Evolutionary conservation across 1,139 yeast genomes (phyloP).

Genomic region (Groenewaldozyma auringiensis): DNA sequence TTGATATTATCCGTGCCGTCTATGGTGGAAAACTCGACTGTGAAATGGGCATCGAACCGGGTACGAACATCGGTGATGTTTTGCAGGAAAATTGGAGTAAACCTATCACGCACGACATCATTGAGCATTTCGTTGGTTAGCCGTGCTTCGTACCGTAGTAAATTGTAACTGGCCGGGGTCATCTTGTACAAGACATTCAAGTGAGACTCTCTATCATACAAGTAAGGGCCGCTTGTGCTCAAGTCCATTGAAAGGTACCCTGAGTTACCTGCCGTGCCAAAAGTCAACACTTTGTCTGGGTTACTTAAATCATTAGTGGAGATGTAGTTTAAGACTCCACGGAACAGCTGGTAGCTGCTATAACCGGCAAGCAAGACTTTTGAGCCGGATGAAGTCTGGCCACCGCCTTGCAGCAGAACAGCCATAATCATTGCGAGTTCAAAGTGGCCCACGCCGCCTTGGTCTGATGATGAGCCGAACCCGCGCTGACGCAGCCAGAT

Average conservation of each 20-base stretch:
- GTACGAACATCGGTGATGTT: conserved; percentile 48
- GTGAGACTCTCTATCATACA: conserved; percentile 67
- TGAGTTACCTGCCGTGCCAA: conserved; percentile 13
- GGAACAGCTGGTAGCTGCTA: conserved; percentile 86
- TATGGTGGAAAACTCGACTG: conserved; percentile 31
- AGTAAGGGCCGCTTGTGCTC: conserved; percentile 27
- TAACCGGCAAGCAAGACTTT: conserved; percentile 73
- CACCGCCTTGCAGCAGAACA: conserved; percentile 79
- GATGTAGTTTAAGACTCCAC: conserved; percentile 72
- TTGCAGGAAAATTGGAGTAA: conserved; percentile 71
- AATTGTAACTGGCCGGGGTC: conserved; percentile 58
- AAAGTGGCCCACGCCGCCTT: conserved; percentile 81
- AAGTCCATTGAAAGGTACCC: conserved; percentile 3
- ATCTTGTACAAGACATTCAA: conserved; percentile 78
- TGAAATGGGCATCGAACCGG: conserved; percentile 58
- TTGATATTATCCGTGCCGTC: conserved; percentile 37
- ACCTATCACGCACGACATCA: conserved; percentile 78
- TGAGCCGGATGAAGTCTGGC: conserved; percentile 29
- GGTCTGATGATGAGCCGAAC: conserved; percentile 47
- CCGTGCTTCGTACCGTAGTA: conserved; percentile 56
- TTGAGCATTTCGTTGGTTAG: conserved; percentile 62
- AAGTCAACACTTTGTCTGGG: conserved; percentile 7
- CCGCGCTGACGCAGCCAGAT: conserved; percentile 89
- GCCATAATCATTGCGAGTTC: conserved; percentile 81
- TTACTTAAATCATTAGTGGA: conserved; percentile 63